Conservation (phyloP, 2,329 filamentous ascomycete species). For the Talaromyces albobiverticillius region DNA sequence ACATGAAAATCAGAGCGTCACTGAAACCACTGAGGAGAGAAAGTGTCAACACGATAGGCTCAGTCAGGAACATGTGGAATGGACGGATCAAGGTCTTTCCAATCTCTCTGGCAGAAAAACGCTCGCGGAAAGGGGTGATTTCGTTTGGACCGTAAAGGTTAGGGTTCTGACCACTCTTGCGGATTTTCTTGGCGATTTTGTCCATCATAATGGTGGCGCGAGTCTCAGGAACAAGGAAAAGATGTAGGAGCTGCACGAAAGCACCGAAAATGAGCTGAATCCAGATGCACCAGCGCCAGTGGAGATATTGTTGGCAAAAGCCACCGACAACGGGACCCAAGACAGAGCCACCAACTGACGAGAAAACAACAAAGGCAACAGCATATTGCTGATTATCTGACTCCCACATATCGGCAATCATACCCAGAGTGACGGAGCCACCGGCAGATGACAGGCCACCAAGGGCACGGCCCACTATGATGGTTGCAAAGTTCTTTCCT, state of each 20-base stretch:
- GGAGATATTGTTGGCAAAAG: constrained; percentile 65
- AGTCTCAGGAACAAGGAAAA: constrained; percentile 73
- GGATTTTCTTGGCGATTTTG: constrained; percentile 70
- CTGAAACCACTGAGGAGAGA: constrained; percentile 63
- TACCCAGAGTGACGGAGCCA: constrained; percentile 69
- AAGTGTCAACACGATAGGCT: constrained; percentile 62
- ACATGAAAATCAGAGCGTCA: constrained; percentile 66
- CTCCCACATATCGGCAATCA: constrained; percentile 74
- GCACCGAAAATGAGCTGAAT: constrained; percentile 77
- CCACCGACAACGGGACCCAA: constrained; percentile 76
- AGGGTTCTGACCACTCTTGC: constrained; percentile 56
- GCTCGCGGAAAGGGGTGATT: constrained; percentile 57
- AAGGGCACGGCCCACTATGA: constrained; percentile 68
- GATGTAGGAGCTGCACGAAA: constrained; percentile 64
- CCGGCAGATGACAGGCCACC: constrained; percentile 70
- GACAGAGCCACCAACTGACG: constrained; percentile 73
- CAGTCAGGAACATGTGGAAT: constrained; percentile 62
- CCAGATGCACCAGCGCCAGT: constrained; percentile 80
- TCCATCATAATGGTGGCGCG: constrained; percentile 75
- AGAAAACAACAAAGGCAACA: constrained; percentile 73
- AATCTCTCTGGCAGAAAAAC: constrained; percentile 59
- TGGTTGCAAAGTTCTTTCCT: constrained; percentile 67
- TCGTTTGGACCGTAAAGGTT: constrained; percentile 73
- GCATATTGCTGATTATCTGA: constrained; percentile 70
- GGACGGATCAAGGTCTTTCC: constrained; percentile 58